Conservation (phyloP, 2,329 filamentous ascomycete species). For the Colletotrichum sp. region DNA sequence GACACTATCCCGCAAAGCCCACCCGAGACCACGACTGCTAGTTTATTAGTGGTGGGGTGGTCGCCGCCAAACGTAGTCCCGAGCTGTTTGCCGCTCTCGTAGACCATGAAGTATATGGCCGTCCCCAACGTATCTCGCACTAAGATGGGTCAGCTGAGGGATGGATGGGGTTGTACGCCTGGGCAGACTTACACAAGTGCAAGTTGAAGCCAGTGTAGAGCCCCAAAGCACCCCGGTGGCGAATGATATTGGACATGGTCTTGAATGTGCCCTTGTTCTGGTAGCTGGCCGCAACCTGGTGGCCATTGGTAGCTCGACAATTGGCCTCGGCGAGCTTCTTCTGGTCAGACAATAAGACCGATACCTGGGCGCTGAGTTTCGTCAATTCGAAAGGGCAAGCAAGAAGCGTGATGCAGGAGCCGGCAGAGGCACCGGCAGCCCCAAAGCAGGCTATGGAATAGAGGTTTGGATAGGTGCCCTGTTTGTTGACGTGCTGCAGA, state of each 20-base stretch:
- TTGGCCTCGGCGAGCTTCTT: slow-evolving; percentile 40
- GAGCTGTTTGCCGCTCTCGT: slow-evolving; percentile 85
- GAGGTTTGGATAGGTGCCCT: slow-evolving; percentile 73
- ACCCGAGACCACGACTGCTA: slow-evolving; percentile 79
- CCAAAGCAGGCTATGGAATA: slow-evolving; percentile 80
- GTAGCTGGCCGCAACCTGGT: slow-evolving; percentile 70
- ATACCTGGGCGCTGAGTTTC: slow-evolving; percentile 88
- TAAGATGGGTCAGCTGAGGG: slow-evolving; percentile 33
- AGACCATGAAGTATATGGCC: slow-evolving; percentile 86
- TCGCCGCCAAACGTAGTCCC: slow-evolving; percentile 77
- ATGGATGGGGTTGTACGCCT: slow-evolving; percentile 13
- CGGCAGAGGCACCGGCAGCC: slow-evolving; percentile 78
- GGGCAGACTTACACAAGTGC: slow-evolving; percentile 69
- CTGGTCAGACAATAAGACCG: slow-evolving; percentile 73
- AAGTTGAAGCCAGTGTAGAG: slow-evolving; percentile 83
- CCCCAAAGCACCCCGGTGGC: slow-evolving; percentile 73
- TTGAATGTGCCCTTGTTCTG: slow-evolving; percentile 79
- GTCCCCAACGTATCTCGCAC: slow-evolving; percentile 86
- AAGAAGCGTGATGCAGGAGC: slow-evolving; percentile 79
- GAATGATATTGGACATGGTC: slow-evolving; percentile 79
- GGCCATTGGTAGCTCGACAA: slow-evolving; percentile 52
- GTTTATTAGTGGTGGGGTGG: slow-evolving; percentile 76
- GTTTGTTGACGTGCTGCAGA: slow-evolving; percentile 73
- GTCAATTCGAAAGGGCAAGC: slow-evolving; percentile 89
- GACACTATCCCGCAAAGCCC: slow-evolving; percentile 84